Evolutionary conservation across 2,329 filamentous ascomycete species (phyloP).

Genomic region (Pseudofabraea citricarpa): DNA sequence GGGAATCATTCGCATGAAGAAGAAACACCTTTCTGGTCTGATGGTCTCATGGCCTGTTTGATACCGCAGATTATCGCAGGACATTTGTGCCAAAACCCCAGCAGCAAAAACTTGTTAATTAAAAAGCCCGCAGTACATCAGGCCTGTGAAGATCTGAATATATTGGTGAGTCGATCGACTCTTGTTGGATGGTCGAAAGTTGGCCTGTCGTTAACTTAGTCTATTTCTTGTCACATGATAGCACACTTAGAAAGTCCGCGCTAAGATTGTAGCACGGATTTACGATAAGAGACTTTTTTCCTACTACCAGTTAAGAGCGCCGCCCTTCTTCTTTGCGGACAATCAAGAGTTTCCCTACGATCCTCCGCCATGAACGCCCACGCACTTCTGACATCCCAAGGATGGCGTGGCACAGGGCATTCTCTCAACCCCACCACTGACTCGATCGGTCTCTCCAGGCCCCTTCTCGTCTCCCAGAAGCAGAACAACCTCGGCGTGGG

Average conservation of each 20-base stretch:
- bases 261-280: background rate
- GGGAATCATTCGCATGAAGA: no score
- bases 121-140: no score
- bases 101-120: no score
- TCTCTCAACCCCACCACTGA: constrained; percentile 74
- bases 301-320: background rate
- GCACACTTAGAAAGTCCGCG: background rate
- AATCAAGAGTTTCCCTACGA: no score
- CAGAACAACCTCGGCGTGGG: constrained; percentile 77
- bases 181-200: no score
- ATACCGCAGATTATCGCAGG: no score
- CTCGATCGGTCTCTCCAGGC: constrained; percentile 72
- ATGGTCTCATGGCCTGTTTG: no score
- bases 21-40: no score
- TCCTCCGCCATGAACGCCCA: constrained; percentile 69
- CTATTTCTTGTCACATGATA: background rate
- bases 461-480: constrained; percentile 79
- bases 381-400: constrained; percentile 77
- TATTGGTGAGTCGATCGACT: no score
- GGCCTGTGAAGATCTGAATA: no score
- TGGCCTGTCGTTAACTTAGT: no score
- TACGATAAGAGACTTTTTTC: background rate
- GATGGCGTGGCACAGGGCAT: constrained; percentile 86
- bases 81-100: no score
- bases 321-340: background rate